Percentiles rank a stretch among this genome's conserved stretches.
These are phyloP conservation scores for Podaxis sp. DNA, from an alignment of 768 basidiomycete genomes.

Conservation along the genomic window DNA sequence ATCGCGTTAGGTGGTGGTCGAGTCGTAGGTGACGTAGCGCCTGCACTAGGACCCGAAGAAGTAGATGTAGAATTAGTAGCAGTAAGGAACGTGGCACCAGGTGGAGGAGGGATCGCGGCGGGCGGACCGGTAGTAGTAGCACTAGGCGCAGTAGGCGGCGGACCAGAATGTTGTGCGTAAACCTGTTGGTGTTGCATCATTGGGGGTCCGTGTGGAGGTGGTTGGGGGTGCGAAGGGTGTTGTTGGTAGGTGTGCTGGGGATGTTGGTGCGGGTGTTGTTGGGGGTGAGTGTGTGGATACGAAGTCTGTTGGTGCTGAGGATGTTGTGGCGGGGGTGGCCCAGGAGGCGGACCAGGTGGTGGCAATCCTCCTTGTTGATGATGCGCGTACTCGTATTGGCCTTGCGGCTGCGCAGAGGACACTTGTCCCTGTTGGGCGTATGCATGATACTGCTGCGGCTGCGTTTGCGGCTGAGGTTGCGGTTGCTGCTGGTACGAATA, in stretches of 20 bases:
- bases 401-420: constrained; percentile 14
- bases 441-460: constrained; percentile 13
- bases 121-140: constrained; percentile 16
- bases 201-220: constrained; percentile 14
- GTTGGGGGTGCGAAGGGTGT: constrained; percentile 19
- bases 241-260: constrained; percentile 17
- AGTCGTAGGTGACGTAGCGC: background rate
- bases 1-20: background rate
- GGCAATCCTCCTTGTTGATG: constrained; percentile 10
- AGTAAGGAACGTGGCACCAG: constrained; percentile 12
- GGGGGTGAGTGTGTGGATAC: constrained; percentile 15
- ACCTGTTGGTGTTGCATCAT: constrained; percentile 17
- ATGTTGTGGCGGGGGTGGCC: constrained; percentile 23
- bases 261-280: constrained; percentile 12
- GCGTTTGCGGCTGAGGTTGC: constrained; percentile 7
- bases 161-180: constrained; percentile 12
- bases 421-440: constrained; percentile 11
- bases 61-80: background rate
- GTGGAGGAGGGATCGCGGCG: constrained; percentile 18
- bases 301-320: constrained; percentile 17
- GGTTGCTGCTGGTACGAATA: constrained; percentile 18
- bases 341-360: constrained; percentile 18
- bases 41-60: constrained; percentile 1
- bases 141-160: constrained; percentile 14
- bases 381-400: constrained; percentile 26